These are phyloP conservation scores for Phytophthora podocarpi DNA, from an alignment of 352 stramenopile species.

Conservation along the genomic window DNA sequence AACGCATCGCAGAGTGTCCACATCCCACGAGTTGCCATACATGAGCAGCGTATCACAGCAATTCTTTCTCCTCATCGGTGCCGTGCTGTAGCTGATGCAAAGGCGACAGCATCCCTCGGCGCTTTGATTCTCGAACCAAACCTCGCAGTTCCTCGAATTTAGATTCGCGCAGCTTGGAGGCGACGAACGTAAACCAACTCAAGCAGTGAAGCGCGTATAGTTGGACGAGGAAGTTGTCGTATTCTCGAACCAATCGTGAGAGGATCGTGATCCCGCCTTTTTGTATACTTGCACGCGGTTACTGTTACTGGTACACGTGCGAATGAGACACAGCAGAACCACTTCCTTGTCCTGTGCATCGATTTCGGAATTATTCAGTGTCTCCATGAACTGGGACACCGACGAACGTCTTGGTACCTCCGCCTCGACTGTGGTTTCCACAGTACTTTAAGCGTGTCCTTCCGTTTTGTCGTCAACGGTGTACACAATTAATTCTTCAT, in stretches of 20 bases:
- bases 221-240: not conserved
- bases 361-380: no score
- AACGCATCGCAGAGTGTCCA: not conserved
- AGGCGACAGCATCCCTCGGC: not conserved
- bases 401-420: no score
- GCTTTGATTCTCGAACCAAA: slow-evolving; percentile 5
- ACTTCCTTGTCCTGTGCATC: not conserved
- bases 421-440: no score
- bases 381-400: no score
- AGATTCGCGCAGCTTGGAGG: not conserved
- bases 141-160: not conserved
- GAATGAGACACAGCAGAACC: slow-evolving; percentile 1
- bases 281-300: not conserved
- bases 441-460: no score
- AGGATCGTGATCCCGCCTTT: not conserved
- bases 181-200: slow-evolving; percentile 12
- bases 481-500: no score
- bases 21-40: slow-evolving; percentile 8
- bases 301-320: not conserved
- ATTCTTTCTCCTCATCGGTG: not conserved
- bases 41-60: not conserved
- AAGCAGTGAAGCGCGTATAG: slow-evolving; percentile 13
- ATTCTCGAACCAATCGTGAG: not conserved
- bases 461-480: no score
- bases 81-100: not conserved